These are phyloP conservation scores for Wickerhamia fluorescens DNA, from an alignment of 805 yeast species.

Conservation along the genomic window DNA sequence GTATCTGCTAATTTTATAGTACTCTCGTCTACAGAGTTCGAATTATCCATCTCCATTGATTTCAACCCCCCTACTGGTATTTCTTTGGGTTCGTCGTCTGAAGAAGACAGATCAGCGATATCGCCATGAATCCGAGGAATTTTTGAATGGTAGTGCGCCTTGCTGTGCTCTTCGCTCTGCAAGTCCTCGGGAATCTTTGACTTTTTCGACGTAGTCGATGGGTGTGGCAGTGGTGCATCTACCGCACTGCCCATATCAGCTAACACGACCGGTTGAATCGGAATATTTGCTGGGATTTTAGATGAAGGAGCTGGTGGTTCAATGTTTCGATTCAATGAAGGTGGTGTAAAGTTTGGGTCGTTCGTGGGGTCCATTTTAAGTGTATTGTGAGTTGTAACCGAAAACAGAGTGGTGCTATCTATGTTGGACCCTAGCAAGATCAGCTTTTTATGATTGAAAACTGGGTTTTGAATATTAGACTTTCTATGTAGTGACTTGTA, in stretches of 20 bases:
- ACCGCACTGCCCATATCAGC: constrained; percentile 67
- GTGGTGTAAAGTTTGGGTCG: constrained; percentile 87
- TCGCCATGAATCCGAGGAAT: constrained; percentile 56
- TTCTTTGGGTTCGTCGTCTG: constrained; percentile 22
- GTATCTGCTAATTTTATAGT: not conserved
- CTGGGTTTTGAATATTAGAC: no score
- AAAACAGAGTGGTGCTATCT: no score
- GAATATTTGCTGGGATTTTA: constrained; percentile 63
- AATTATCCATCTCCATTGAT: not conserved
- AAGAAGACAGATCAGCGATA: constrained; percentile 40
- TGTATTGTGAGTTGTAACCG: no score
- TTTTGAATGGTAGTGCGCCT: constrained; percentile 26
- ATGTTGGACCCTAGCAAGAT: no score
- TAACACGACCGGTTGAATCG: constrained; percentile 71
- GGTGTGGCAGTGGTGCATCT: constrained; percentile 66
- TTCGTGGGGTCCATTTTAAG: constrained; percentile 88
- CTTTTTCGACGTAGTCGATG: constrained; percentile 15
- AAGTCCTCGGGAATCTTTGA: constrained; percentile 5
- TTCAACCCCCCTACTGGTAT: no score
- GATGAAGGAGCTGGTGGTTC: constrained; percentile 64
- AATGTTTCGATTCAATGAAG: constrained; percentile 55
- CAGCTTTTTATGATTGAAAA: no score
- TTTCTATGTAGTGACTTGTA: no score
- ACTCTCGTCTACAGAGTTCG: not conserved
- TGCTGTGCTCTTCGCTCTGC: constrained; percentile 8